Evolutionary conservation across 1,284 basidiomycete genomes (phyloP).

Genomic region (Schizopora paradoxa): DNA sequence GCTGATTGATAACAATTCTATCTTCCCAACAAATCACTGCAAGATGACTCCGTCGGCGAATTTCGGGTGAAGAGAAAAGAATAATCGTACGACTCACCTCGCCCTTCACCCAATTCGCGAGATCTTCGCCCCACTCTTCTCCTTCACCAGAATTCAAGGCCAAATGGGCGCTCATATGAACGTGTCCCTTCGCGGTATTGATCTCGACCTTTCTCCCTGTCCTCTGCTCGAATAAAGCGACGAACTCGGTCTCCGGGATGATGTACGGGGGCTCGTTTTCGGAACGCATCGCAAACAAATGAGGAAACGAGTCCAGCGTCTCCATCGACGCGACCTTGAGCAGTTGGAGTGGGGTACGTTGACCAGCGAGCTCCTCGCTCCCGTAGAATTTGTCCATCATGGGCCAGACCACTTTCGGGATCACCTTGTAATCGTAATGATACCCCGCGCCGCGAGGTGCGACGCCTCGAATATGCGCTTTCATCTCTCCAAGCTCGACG

Average conservation of each 20-base stretch:
- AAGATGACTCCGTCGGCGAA: too few relatives aligned
- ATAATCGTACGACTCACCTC: too few relatives aligned
- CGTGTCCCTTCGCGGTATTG: constrained; percentile 48
- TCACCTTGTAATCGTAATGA: constrained; percentile 28
- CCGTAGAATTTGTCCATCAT: constrained; percentile 41
- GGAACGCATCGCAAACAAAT: constrained; percentile 40
- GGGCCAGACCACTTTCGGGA: constrained; percentile 22
- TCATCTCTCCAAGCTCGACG: constrained; percentile 24
- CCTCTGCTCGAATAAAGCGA: constrained; percentile 32
- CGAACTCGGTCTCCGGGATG: constrained; percentile 28
- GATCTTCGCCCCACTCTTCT: constrained; percentile 55
- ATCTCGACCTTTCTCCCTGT: constrained; percentile 27
- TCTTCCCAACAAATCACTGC: too few relatives aligned
- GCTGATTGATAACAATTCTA: too few relatives aligned
- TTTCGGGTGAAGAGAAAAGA: too few relatives aligned
- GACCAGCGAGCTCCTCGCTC: constrained; percentile 33
- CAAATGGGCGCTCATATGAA: constrained; percentile 54
- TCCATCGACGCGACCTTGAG: constrained; percentile 32
- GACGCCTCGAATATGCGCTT: constrained; percentile 37
- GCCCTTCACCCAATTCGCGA: constrained; percentile 43
- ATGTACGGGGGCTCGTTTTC: constrained; percentile 49
- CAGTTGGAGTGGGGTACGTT: constrained; percentile 37
- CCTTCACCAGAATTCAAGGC: constrained; percentile 48
- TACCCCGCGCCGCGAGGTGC: constrained; percentile 43
- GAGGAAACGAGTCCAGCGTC: constrained; percentile 36